A percentile compares a stretch with the other conserved stretches of the same genome.
These are phyloP conservation scores for Myxozyma udenii DNA, from an alignment of 805 yeast species.

Conservation along the genomic window DNA sequence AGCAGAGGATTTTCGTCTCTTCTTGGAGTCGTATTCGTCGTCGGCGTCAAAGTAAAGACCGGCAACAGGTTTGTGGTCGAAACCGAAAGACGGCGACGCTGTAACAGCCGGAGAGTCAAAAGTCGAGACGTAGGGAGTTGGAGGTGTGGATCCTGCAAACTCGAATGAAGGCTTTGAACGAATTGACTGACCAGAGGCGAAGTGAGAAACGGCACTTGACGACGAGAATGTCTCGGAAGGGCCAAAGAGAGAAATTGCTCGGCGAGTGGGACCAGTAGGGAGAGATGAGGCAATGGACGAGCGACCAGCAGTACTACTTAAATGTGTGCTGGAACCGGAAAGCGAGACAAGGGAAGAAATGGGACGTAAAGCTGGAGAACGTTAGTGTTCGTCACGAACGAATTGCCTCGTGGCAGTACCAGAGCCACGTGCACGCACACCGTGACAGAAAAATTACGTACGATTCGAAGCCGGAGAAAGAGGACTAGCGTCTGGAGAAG, in stretches of 20 bases:
- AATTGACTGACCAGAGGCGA: background rate
- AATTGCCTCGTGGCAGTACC: no score
- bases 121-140: background rate
- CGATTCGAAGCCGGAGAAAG: background rate
- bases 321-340: no score
- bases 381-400: no score
- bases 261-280: constrained; percentile 9
- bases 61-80: background rate
- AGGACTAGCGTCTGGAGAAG: background rate
- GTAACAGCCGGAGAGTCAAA: background rate
- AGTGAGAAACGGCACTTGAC: constrained; percentile 1
- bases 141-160: background rate
- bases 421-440: no score
- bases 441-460: no score
- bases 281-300: constrained; percentile 2
- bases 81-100: background rate
- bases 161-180: background rate
- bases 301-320: no score
- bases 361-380: no score
- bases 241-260: constrained; percentile 21
- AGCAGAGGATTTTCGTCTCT: background rate
- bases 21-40: background rate
- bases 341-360: no score
- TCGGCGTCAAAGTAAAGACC: background rate
- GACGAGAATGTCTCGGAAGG: constrained; percentile 3